Evolutionary conservation across 2,329 filamentous ascomycete genomes (phyloP).

Genomic region (Zasmidium cellare): DNA sequence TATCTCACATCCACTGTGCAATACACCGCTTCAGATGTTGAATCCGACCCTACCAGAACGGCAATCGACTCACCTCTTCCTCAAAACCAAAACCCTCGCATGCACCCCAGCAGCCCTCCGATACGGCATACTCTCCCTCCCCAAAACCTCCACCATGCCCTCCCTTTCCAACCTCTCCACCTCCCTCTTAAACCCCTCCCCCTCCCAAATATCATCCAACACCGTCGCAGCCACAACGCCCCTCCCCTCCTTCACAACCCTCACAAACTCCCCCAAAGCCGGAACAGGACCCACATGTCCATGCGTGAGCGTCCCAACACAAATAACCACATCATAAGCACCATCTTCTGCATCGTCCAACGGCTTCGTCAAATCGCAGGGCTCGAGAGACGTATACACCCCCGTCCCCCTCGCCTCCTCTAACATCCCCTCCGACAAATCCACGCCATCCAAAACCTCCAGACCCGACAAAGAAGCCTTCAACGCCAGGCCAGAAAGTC

Average conservation of each 20-base stretch:
- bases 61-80: slow-evolving; percentile 16
- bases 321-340: slow-evolving; percentile 52
- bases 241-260: slow-evolving; percentile 50
- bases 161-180: slow-evolving; percentile 41
- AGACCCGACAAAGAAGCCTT: slow-evolving; percentile 35
- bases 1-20: no score
- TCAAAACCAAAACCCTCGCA: slow-evolving; percentile 26
- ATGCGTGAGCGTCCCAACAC: slow-evolving; percentile 56
- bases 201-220: slow-evolving; percentile 51
- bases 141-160: slow-evolving; percentile 39
- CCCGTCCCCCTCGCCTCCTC: slow-evolving; percentile 48
- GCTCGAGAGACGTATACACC: slow-evolving; percentile 48
- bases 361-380: slow-evolving; percentile 49
- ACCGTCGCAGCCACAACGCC: slow-evolving; percentile 54
- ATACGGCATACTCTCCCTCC: slow-evolving; percentile 33
- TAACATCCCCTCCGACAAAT: slow-evolving; percentile 55
- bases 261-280: slow-evolving; percentile 50
- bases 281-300: slow-evolving; percentile 54
- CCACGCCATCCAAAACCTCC: slow-evolving; percentile 52
- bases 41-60: no score
- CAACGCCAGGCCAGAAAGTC: slow-evolving; percentile 53
- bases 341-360: slow-evolving; percentile 40
- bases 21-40: no score
- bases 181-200: slow-evolving; percentile 49
- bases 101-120: slow-evolving; percentile 27